phyloP scores from a whole-genome alignment of 2,329 filamentous ascomycete species.

The Pseudogymnoascus sp. region DNA sequence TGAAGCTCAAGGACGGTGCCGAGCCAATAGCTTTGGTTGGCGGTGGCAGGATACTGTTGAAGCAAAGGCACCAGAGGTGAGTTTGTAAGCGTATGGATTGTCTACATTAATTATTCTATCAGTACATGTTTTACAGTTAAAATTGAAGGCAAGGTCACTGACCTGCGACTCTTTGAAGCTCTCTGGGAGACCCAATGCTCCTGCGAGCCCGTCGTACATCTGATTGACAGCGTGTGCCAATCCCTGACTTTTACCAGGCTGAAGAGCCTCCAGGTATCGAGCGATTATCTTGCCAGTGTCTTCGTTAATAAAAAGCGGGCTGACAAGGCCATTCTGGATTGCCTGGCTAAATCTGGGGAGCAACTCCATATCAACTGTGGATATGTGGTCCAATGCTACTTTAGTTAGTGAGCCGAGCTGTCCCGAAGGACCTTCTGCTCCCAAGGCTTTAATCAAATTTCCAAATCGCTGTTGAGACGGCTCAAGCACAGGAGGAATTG shows the following conservation, averaged over 20 bases:
- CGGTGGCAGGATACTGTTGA: slow-evolving; percentile 30
- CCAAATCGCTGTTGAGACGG: slow-evolving; percentile 24
- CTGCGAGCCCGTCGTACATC: slow-evolving; percentile 21
- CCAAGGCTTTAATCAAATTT: slow-evolving; percentile 18
- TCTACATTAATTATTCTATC: slow-evolving; percentile 35
- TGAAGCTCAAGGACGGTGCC: slow-evolving; percentile 46
- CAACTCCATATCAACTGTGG: slow-evolving; percentile 25
- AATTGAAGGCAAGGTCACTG: slow-evolving; percentile 28
- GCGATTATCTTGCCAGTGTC: slow-evolving; percentile 11
- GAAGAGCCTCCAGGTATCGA: slow-evolving; percentile 21
- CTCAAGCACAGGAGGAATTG: slow-evolving; percentile 16
- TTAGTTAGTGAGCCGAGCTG: slow-evolving; percentile 14
- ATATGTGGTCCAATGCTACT: slow-evolving; percentile 27
- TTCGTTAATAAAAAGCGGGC: background rate
- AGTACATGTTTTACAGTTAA: slow-evolving; percentile 27
- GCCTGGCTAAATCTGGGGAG: slow-evolving; percentile 23
- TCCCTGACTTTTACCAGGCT: slow-evolving; percentile 18
- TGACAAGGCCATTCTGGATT: slow-evolving; percentile 3
- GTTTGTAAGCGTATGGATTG: slow-evolving; percentile 55
- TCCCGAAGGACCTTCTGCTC: background rate
- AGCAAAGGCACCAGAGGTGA: slow-evolving; percentile 43
- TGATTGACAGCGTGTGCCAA: slow-evolving; percentile 21
- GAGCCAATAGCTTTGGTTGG: slow-evolving; percentile 38
- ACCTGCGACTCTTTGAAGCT: slow-evolving; percentile 39
- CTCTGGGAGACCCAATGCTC: slow-evolving; percentile 17